A percentile compares a stretch with the other conserved stretches of the same genome.
Evolutionary conservation across 176 grass and related monocot genomes (phyloP).

Genomic region (Musa acuminata): DNA sequence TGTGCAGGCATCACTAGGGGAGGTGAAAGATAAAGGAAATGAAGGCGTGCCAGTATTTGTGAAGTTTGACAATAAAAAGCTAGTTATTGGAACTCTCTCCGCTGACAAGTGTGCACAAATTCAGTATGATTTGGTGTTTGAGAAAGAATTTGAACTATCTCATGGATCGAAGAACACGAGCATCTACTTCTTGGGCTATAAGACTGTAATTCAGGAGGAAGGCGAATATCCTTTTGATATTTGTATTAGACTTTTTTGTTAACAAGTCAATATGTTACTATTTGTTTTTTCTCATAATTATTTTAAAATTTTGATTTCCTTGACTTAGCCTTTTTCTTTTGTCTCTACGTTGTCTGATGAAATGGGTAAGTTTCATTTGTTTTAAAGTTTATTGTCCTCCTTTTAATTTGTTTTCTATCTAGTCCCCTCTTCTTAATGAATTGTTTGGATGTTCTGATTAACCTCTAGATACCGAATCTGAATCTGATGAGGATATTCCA

Average conservation of each 20-base stretch:
- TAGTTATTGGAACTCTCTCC: constrained; percentile 62
- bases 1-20: constrained; percentile 51
- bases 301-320: constrained; percentile 11
- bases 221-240: constrained; percentile 50
- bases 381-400: background rate
- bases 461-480: constrained; percentile 32
- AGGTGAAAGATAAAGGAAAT: constrained; percentile 40
- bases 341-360: background rate
- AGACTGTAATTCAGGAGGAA: constrained; percentile 29
- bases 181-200: constrained; percentile 74
- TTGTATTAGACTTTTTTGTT: background rate
- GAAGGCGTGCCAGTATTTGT: constrained; percentile 45
- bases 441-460: background rate
- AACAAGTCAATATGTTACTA: background rate
- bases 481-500: constrained; percentile 14
- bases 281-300: constrained; percentile 4
- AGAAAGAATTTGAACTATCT: constrained; percentile 84
- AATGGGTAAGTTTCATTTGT: background rate
- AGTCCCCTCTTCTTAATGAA: constrained; percentile 3
- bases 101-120: constrained; percentile 51
- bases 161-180: constrained; percentile 65
- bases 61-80: constrained; percentile 42
- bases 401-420: constrained; percentile 14
- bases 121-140: constrained; percentile 70
- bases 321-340: background rate